phyloP scores from a whole-genome alignment of 1,139 yeast genomes.

The Debaryomycetaceae sp. region DNA sequence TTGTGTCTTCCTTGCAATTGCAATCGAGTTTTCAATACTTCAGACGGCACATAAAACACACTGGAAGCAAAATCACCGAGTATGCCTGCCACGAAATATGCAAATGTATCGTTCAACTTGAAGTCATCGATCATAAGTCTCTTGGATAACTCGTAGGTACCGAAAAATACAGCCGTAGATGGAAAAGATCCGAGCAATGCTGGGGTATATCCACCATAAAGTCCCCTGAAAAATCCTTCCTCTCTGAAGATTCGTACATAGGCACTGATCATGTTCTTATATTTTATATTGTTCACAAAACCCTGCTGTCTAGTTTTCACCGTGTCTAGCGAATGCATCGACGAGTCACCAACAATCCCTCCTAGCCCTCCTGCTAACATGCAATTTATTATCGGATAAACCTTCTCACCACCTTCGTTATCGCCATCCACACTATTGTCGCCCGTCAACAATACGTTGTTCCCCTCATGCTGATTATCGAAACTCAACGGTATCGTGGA shows the following conservation, averaged over 20 bases:
- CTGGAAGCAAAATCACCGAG: slow-evolving; percentile 89
- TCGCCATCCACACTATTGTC: neutral
- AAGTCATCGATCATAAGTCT: slow-evolving; percentile 62
- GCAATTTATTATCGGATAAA: slow-evolving; percentile 56
- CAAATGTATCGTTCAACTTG: slow-evolving; percentile 70
- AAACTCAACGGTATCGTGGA: slow-evolving; percentile 45
- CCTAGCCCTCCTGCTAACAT: slow-evolving; percentile 92
- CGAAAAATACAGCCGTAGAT: slow-evolving; percentile 87
- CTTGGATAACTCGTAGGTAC: slow-evolving; percentile 81
- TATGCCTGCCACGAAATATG: slow-evolving; percentile 83
- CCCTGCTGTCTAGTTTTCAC: slow-evolving; percentile 98
- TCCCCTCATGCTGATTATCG: slow-evolving; percentile 23
- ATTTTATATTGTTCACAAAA: slow-evolving; percentile 65
- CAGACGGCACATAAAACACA: slow-evolving; percentile 94
- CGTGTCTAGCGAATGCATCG: slow-evolving; percentile 94
- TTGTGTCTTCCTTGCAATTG: slow-evolving; percentile 88
- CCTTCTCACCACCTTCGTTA: neutral
- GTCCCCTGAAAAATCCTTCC: slow-evolving; percentile 82
- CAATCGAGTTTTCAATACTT: slow-evolving; percentile 88
- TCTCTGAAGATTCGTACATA: slow-evolving; percentile 67
- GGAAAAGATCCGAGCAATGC: slow-evolving; percentile 92
- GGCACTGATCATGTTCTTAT: slow-evolving; percentile 65
- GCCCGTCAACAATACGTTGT: neutral
- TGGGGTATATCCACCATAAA: slow-evolving; percentile 90
- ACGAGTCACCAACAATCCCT: slow-evolving; percentile 87